These are phyloP conservation scores for Penicillium soppii DNA, from an alignment of 495 filamentous ascomycete genomes.

Conservation along the genomic window DNA sequence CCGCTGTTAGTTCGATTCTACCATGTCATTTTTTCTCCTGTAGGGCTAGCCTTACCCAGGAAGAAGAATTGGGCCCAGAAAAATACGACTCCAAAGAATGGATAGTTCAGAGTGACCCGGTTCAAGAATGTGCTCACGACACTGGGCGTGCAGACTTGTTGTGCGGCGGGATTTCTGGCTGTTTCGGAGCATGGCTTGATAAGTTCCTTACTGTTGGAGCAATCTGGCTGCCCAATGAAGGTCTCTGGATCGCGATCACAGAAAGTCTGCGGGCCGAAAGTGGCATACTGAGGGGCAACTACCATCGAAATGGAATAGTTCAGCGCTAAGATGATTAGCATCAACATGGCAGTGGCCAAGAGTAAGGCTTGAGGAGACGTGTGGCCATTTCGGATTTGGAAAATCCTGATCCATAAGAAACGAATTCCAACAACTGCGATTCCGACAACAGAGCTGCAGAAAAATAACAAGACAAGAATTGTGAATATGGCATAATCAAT, in stretches of 20 bases:
- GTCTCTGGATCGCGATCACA: conserved; percentile 63
- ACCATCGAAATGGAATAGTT: conserved; percentile 92
- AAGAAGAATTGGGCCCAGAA: conserved; percentile 97
- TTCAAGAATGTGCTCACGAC: conserved; percentile 92
- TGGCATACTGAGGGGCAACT: conserved; percentile 90
- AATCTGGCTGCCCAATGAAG: conserved; percentile 69
- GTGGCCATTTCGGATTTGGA: conserved; percentile 83
- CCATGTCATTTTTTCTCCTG: no score
- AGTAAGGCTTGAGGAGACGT: conserved; percentile 93
- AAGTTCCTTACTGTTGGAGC: conserved; percentile 65
- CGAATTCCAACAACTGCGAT: conserved; percentile 86
- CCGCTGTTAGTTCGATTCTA: not conserved
- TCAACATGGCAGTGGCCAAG: conserved; percentile 84
- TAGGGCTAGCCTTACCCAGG: conserved; percentile 53
- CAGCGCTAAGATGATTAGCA: conserved; percentile 81
- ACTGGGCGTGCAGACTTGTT: conserved; percentile 82
- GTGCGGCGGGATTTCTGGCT: conserved; percentile 57
- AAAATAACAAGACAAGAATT: conserved; percentile 78
- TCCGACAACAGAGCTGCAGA: conserved; percentile 80
- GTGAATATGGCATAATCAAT: conserved; percentile 90
- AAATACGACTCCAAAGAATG: conserved; percentile 87
- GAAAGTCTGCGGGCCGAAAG: conserved; percentile 92
- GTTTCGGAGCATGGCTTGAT: conserved; percentile 80
- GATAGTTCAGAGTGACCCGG: conserved; percentile 90
- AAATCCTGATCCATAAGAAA: conserved; percentile 91